Evolutionary conservation across 345 rosid genomes (phyloP).

Genomic region (Corymbia maculata): DNA sequence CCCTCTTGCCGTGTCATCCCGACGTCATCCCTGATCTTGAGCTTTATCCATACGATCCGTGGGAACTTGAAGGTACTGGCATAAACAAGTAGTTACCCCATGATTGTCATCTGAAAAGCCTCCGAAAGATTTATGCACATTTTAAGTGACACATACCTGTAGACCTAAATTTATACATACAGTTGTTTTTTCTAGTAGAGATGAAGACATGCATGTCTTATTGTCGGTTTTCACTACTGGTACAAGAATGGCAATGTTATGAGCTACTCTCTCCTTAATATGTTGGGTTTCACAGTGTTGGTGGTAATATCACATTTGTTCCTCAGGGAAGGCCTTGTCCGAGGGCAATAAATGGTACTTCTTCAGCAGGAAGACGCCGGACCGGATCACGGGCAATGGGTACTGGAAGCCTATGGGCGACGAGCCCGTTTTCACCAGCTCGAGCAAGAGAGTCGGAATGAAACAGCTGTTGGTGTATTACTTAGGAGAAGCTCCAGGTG

Average conservation of each 20-base stretch:
- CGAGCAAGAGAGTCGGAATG: constrained; percentile 48
- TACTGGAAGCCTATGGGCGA: constrained; percentile 77
- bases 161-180: not conserved
- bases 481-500: constrained; percentile 44
- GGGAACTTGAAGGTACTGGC: constrained; percentile 78
- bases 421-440: constrained; percentile 39
- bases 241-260: not conserved
- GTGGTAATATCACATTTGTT: not conserved
- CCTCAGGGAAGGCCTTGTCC: constrained; percentile 69
- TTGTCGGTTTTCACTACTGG: not conserved
- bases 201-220: not conserved
- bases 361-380: constrained; percentile 63
- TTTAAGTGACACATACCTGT: not conserved
- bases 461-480: constrained; percentile 51
- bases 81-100: not conserved
- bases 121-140: not conserved
- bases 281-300: not conserved
- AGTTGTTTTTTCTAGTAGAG: not conserved
- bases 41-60: constrained; percentile 79
- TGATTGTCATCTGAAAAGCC: not conserved
- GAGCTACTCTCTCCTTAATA: not conserved
- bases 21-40: constrained; percentile 95
- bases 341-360: constrained; percentile 89
- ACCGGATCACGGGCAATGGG: constrained; percentile 57
- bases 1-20: constrained; percentile 85